Base-by-base conservation (phyloP, 2,329 filamentous ascomycete genomes). In the Spiromastix sp. region DNA sequence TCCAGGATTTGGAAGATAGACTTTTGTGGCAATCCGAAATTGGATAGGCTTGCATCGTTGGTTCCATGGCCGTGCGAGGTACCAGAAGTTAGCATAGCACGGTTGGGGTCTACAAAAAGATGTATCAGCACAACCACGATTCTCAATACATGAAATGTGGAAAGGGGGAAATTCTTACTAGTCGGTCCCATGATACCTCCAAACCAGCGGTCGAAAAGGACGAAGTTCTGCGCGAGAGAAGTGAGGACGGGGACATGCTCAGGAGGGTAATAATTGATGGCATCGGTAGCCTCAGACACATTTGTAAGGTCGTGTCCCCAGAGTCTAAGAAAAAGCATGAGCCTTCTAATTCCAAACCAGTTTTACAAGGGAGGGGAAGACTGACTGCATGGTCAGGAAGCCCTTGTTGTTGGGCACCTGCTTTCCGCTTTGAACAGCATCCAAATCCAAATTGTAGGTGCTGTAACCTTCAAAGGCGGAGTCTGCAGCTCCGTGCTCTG, bases 61-160 rank as follows among this genome's bases (percentile, higher is more conserved):
- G 40, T 42, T 3, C 56, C 56, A 32, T 59, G 56, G 19, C 56
- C 56, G 17, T 43, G 41, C 0, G 54, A 48, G 12, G 55, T 58
- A 3, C 56, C 56, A 3, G 55, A 48, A 16, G 51, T 32, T 4
- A 55, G 45, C 5, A 45, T 53, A 2, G 51, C 45, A 13, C 56
- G 60, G 55, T 67, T 67, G 15, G 63, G 63, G 47, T 65, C 54
- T 22, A 63, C 66, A n/a, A n/a, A n/a, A 5, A 60, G 61, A 59
- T 61, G 33, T 7, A 40, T 12, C 5, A 6, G 15, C 15, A 30
- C 16, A 47, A 37, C 35, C 15, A 11, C 13, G 3, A n/a, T n/a
- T 24, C 15, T 10, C 30, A 13, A 13, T 29, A 10, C 12, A 31
- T 19, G 5, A n/a, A n/a, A n/a, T n/a, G n/a, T n/a, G n/a, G n/a